Base-by-base conservation (phyloP, 495 filamentous ascomycete genomes). In the Penicillium simplicissimum region DNA sequence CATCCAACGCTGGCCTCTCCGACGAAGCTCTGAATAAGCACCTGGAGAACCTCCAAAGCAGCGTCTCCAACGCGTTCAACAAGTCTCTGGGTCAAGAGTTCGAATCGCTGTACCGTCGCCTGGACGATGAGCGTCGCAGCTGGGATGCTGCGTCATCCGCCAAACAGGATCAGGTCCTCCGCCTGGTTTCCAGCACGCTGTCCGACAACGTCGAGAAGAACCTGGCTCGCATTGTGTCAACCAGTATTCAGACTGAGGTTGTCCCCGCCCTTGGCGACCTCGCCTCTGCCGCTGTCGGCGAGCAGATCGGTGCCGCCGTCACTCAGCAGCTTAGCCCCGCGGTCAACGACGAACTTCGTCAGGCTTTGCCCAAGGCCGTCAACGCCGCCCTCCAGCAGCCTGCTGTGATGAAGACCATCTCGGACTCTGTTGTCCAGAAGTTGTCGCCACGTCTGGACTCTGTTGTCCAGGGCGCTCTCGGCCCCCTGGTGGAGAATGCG, bases 161-260 rank as follows among this genome's bases (percentile, higher is more conserved):
- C n/a, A 88, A 87, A 61, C 89, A 91, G 62, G 88, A 93, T 57
- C 87, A 89, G 59, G 79, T 99, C 35, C 82, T 99, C 54, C 89
- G 91, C 21, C 81, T 96, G 45, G 90, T 99, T 9, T 95, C 92
- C 1, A 87, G 84, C 54, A 94, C 95, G 13, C 80, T 99, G 19
- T 90, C 91, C 19, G 88, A 95, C 48, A 98, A 97, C 62, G 90
- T 96, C 33, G 92, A 97, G 71, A 84, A 88, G 65, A 89, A 88
- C 25, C 81, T 97, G 35, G 77, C 84, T 28, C 84, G 83, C 31
- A 88, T 96, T 58, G 84, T 96, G 54, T 81, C 79, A 28, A 74
- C 78, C 43, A 86, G 84, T 70, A 90, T 94, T 62, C 80, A 88
- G 65, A 75, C 81, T 37, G 80, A 78, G 17, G 88, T 92, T 48